phyloP scores from a whole-genome alignment of 768 basidiomycete species.

The Russula dissimulans region DNA sequence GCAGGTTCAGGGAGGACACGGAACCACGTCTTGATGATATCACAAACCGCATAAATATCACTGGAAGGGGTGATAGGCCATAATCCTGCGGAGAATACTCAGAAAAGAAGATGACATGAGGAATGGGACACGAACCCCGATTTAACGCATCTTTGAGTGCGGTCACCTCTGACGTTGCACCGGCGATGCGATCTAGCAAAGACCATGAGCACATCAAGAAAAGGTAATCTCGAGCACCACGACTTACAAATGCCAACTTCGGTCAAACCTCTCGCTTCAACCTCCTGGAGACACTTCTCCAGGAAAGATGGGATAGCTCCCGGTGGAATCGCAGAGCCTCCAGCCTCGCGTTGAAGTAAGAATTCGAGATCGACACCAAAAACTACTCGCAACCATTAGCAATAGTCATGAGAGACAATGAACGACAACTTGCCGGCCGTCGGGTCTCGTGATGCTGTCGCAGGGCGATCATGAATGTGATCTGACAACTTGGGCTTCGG shows the following conservation, averaged over 20 bases:
- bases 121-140: constrained; percentile 36
- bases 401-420: constrained; percentile 29
- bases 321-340: constrained; percentile 37
- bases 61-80: constrained; percentile 48
- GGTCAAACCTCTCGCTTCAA: constrained; percentile 65
- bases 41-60: constrained; percentile 78
- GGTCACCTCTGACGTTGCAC: constrained; percentile 61
- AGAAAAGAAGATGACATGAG: background rate
- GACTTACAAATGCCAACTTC: constrained; percentile 78
- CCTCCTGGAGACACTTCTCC: constrained; percentile 54
- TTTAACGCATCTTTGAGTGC: constrained; percentile 68
- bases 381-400: constrained; percentile 17
- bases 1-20: constrained; percentile 72
- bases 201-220: background rate
- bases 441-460: constrained; percentile 58
- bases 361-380: constrained; percentile 72
- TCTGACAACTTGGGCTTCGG: constrained; percentile 69
- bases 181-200: constrained; percentile 67
- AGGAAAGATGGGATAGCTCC: constrained; percentile 61
- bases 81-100: constrained; percentile 35
- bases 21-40: constrained; percentile 81
- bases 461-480: constrained; percentile 56
- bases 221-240: background rate
- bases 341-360: constrained; percentile 56
- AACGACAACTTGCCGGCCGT: constrained; percentile 47